Evolutionary conservation across 2,329 filamentous ascomycete species (phyloP).

Genomic region (Bipolaris cookei): DNA sequence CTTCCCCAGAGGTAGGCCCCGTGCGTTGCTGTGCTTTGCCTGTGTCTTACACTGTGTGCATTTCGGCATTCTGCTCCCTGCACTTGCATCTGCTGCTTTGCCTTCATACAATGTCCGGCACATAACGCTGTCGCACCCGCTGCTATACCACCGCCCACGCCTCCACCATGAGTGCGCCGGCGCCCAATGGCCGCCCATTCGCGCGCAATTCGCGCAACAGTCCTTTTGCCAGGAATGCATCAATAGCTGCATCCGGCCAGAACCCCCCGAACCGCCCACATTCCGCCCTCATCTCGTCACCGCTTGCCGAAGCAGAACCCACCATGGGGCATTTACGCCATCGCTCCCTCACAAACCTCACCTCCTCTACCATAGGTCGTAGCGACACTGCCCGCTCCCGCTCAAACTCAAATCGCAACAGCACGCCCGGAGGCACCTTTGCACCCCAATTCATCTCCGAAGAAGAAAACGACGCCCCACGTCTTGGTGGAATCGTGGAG

Average conservation of each 20-base stretch:
- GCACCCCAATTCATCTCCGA: slow-evolving; percentile 94
- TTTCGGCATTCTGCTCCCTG: slow-evolving; percentile 8
- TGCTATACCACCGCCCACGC: slow-evolving; percentile 21
- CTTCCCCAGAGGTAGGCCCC: slow-evolving; percentile 14
- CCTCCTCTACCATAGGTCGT: slow-evolving; percentile 38
- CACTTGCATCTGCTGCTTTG: not conserved
- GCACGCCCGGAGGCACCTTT: slow-evolving; percentile 79
- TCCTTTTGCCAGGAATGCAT: slow-evolving; percentile 73
- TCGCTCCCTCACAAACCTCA: slow-evolving; percentile 66
- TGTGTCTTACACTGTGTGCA: slow-evolving; percentile 31
- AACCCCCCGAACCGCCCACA: slow-evolving; percentile 66
- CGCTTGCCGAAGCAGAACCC: slow-evolving; percentile 55
- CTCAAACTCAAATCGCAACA: slow-evolving; percentile 69
- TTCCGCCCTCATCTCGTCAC: slow-evolving; percentile 74
- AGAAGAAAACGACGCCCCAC: slow-evolving; percentile 67
- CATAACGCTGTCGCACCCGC: slow-evolving; percentile 33
- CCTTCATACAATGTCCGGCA: slow-evolving; percentile 34
- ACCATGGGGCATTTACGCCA: slow-evolving; percentile 67
- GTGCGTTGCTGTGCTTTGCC: slow-evolving; percentile 27
- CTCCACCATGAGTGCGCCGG: slow-evolving; percentile 60
- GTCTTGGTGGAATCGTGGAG: slow-evolving; percentile 74
- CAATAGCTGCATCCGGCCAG: slow-evolving; percentile 66
- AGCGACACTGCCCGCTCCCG: slow-evolving; percentile 50
- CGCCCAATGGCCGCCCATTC: slow-evolving; percentile 69
- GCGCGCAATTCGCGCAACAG: slow-evolving; percentile 69